These are phyloP conservation scores for Fomitiporia mediterranea DNA, from an alignment of 1,284 basidiomycete species.

Conservation along the genomic window DNA sequence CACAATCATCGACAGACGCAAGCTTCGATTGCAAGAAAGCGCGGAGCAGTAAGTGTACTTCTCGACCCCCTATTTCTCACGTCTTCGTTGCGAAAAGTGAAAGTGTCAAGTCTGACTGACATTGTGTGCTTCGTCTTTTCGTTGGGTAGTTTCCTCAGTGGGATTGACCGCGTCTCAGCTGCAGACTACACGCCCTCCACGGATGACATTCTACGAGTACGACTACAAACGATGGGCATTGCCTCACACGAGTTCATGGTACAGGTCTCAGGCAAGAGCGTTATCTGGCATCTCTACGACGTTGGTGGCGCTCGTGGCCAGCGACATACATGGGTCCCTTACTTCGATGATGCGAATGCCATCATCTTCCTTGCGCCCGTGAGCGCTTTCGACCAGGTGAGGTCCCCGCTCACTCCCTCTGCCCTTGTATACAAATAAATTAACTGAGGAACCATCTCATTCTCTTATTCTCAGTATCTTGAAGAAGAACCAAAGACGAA, in stretches of 20 bases:
- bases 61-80: not conserved
- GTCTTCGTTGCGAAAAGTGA: not conserved
- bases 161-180: conserved; percentile 64
- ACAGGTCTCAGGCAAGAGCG: conserved; percentile 65
- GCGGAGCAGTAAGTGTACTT: conserved; percentile 65
- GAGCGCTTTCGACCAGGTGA: conserved; percentile 79
- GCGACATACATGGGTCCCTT: conserved; percentile 76
- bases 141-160: conserved; percentile 57
- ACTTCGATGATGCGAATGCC: conserved; percentile 80
- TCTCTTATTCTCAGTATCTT: conserved; percentile 55
- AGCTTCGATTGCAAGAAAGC: conserved; percentile 76
- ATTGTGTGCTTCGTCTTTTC: not conserved
- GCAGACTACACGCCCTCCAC: conserved; percentile 67
- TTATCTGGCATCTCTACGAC: conserved; percentile 78
- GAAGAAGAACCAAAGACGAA: conserved; percentile 80
- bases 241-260: conserved; percentile 73
- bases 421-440: not conserved
- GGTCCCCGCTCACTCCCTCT: conserved; percentile 14
- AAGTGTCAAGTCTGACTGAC: not conserved
- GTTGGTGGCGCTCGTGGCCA: conserved; percentile 82
- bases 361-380: conserved; percentile 86
- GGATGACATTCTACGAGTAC: conserved; percentile 78
- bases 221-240: conserved; percentile 81
- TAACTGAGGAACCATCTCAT: too few relatives aligned
- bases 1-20: conserved; percentile 58